A percentile compares a stretch with the other conserved stretches of the same genome.
phyloP scores from a whole-genome alignment of 768 basidiomycete genomes.

The Inosperma sp. region DNA sequence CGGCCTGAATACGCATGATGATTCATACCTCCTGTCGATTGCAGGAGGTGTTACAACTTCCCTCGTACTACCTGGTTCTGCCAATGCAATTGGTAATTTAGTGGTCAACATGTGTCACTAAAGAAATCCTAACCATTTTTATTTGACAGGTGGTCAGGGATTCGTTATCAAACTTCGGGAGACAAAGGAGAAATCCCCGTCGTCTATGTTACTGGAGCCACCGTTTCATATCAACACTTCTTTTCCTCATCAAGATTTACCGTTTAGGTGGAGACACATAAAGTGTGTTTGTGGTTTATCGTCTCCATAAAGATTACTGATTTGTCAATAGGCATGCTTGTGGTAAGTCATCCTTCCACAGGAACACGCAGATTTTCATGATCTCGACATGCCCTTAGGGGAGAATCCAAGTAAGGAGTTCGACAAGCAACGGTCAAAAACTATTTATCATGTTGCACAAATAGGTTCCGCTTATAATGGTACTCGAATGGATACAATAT shows the following conservation, averaged over 20 bases:
- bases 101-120: not conserved
- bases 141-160: conserved; percentile 21
- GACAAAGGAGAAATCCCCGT: conserved; percentile 64
- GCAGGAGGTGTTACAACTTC: conserved; percentile 79
- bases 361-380: not conserved
- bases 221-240: conserved; percentile 58
- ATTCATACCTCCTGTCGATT: conserved; percentile 62
- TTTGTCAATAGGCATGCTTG: conserved; percentile 46
- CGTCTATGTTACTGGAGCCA: conserved; percentile 72
- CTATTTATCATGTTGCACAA: not conserved
- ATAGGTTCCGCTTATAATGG: conserved; percentile 37
- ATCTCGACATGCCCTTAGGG: conserved; percentile 29
- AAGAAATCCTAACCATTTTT: not conserved
- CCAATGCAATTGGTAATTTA: conserved; percentile 51
- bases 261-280: conserved; percentile 70
- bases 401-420: conserved; percentile 48
- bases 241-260: conserved; percentile 38
- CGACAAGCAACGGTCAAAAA: not conserved
- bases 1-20: conserved; percentile 77
- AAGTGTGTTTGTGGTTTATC: conserved; percentile 41
- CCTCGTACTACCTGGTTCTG: conserved; percentile 71
- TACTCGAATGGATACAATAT: conserved; percentile 66
- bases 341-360: conserved; percentile 33
- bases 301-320: not conserved
- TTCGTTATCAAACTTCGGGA: conserved; percentile 69